Conservation (phyloP, 805 yeast species). For the Scheffersomyces coipomensis region DNA sequence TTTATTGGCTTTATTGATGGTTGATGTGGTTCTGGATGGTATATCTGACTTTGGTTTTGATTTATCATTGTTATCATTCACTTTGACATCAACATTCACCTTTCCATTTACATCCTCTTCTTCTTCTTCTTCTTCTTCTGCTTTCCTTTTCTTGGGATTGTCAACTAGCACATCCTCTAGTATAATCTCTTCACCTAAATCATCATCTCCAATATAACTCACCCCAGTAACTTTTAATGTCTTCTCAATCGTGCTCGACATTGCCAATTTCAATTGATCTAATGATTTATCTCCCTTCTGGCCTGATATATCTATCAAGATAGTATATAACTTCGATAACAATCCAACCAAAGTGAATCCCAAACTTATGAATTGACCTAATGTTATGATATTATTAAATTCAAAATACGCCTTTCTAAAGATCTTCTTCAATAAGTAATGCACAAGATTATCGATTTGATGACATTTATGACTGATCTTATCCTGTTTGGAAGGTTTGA, state of each 20-base stretch:
- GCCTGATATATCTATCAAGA: constrained; percentile 18
- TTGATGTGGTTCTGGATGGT: background rate
- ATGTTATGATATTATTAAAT: constrained; percentile 65
- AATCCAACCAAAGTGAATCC: constrained; percentile 69
- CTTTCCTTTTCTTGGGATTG: constrained; percentile 2
- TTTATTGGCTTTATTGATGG: constrained; percentile 8
- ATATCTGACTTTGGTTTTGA: no score
- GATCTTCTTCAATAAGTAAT: constrained; percentile 33
- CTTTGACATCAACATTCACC: no score
- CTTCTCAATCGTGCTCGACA: no score
- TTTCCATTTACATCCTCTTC: constrained; percentile 12
- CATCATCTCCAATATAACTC: constrained; percentile 8
- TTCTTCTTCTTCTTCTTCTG: constrained; percentile 5
- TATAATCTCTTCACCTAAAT: constrained; percentile 30
- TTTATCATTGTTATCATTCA: no score
- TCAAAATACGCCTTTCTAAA: constrained; percentile 52
- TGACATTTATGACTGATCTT: constrained; percentile 10
- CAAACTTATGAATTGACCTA: constrained; percentile 72
- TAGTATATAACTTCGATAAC: constrained; percentile 43
- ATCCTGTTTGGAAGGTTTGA: constrained; percentile 1
- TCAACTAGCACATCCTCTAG: constrained; percentile 14
- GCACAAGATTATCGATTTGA: constrained; percentile 11
- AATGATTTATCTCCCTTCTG: no score
- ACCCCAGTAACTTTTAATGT: background rate
- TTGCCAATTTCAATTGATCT: no score